Conservation (phyloP, 768 basidiomycete genomes). For the Amanita phalloides region DNA sequence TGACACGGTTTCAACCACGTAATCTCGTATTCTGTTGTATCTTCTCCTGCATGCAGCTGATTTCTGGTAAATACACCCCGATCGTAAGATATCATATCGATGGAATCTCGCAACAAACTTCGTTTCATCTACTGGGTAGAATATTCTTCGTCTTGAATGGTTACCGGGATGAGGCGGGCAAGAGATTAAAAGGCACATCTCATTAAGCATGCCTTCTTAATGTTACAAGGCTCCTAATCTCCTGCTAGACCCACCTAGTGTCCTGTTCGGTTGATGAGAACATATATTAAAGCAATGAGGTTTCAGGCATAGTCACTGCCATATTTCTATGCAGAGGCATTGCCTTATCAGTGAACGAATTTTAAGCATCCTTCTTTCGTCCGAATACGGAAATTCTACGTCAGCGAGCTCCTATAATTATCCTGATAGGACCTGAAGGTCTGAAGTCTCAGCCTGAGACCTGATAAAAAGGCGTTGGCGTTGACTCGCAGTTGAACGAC, state of each 20-base stretch:
- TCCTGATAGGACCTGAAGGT: slow-evolving; percentile 24
- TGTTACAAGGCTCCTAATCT: background rate
- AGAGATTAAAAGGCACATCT: too few species aligned
- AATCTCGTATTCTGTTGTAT: background rate
- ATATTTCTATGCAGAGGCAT: slow-evolving; percentile 4
- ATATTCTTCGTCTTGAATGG: background rate
- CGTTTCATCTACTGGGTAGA: slow-evolving; percentile 17
- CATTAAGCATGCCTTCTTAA: too few species aligned
- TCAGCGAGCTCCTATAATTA: slow-evolving; percentile 28
- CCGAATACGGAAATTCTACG: slow-evolving; percentile 22
- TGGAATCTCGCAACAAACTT: too few species aligned
- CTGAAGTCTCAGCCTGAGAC: too few species aligned
- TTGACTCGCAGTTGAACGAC: too few species aligned
- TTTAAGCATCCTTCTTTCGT: slow-evolving; percentile 23
- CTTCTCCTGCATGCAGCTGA: background rate
- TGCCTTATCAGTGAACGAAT: slow-evolving; percentile 13
- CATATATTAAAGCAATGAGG: slow-evolving; percentile 31
- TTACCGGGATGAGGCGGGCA: background rate
- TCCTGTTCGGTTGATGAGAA: slow-evolving; percentile 38
- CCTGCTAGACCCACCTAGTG: slow-evolving; percentile 24
- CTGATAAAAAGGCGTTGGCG: background rate
- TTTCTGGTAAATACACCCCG: background rate
- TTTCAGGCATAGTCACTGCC: slow-evolving; percentile 5
- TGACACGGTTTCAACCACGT: background rate
- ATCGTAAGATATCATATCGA: too few species aligned